Evolutionary conservation across 2,329 filamentous ascomycete genomes (phyloP).

Genomic region (Chaetomium globosum): DNA sequence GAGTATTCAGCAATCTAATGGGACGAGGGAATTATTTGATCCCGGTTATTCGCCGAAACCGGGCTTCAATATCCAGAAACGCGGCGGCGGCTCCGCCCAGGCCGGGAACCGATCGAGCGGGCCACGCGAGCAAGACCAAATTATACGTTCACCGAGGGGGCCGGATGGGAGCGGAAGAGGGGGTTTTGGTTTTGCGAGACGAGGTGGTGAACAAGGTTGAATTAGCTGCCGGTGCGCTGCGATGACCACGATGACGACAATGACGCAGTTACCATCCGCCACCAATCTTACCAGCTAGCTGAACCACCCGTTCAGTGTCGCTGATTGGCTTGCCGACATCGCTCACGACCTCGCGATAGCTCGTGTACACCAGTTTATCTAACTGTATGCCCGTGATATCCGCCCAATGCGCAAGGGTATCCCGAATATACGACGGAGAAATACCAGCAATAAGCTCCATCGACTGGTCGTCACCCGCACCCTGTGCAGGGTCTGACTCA

Average conservation of each 20-base stretch:
- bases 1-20: conserved; percentile 40
- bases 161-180: conserved; percentile 76
- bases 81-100: conserved; percentile 45
- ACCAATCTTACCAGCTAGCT: conserved; percentile 85
- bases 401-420: conserved; percentile 76
- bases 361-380: conserved; percentile 78
- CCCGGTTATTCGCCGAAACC: conserved; percentile 70
- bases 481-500: conserved; percentile 49
- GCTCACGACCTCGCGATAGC: conserved; percentile 88
- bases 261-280: conserved; percentile 77
- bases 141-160: conserved; percentile 73
- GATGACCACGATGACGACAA: conserved; percentile 7
- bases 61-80: conserved; percentile 52
- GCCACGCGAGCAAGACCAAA: conserved; percentile 64
- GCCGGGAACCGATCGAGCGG: conserved; percentile 47
- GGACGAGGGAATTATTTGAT: conserved; percentile 71
- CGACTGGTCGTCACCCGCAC: conserved; percentile 37
- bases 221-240: conserved; percentile 41
- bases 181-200: conserved; percentile 73
- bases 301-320: conserved; percentile 80
- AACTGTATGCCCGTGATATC: conserved; percentile 68
- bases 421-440: conserved; percentile 65
- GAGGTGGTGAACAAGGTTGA: conserved; percentile 58
- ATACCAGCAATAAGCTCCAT: conserved; percentile 63
- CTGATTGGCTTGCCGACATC: conserved; percentile 80